These are phyloP conservation scores for Haplographium delicatum DNA, from an alignment of 495 filamentous ascomycete species.

Conservation along the genomic window DNA sequence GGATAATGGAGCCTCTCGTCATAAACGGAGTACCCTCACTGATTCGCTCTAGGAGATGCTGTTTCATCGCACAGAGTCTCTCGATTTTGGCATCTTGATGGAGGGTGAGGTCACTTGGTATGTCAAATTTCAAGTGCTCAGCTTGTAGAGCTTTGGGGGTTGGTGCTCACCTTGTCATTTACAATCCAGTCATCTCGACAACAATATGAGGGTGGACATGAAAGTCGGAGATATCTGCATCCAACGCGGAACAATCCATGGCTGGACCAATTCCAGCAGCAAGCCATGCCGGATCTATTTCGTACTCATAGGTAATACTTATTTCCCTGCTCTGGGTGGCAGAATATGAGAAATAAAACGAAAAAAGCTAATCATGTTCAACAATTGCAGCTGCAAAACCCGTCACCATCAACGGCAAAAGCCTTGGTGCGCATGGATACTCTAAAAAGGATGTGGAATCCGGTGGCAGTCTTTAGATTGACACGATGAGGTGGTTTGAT, in stretches of 20 bases:
- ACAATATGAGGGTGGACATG: not conserved
- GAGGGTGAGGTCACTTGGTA: conserved; percentile 52
- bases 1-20: not conserved
- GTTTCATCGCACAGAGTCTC: conserved; percentile 65
- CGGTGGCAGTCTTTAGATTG: too few relatives aligned
- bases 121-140: not conserved
- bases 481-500: too few relatives aligned
- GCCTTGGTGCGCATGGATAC: not conserved
- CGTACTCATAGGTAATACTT: not conserved
- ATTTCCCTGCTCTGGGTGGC: not conserved
- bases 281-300: not conserved
- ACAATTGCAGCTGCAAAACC: not conserved
- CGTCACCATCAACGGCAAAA: not conserved
- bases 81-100: conserved; percentile 71
- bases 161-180: too few relatives aligned
- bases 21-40: too few relatives aligned
- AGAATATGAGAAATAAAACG: not conserved
- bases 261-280: not conserved
- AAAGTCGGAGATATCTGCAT: not conserved
- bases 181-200: not conserved
- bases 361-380: not conserved
- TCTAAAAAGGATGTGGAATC: not conserved
- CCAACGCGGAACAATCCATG: not conserved
- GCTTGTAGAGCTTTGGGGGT: not conserved
- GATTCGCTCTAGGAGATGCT: too few relatives aligned